phyloP scores from a whole-genome alignment of 2,329 filamentous ascomycete genomes.

The Parastagonospora nodorum region DNA sequence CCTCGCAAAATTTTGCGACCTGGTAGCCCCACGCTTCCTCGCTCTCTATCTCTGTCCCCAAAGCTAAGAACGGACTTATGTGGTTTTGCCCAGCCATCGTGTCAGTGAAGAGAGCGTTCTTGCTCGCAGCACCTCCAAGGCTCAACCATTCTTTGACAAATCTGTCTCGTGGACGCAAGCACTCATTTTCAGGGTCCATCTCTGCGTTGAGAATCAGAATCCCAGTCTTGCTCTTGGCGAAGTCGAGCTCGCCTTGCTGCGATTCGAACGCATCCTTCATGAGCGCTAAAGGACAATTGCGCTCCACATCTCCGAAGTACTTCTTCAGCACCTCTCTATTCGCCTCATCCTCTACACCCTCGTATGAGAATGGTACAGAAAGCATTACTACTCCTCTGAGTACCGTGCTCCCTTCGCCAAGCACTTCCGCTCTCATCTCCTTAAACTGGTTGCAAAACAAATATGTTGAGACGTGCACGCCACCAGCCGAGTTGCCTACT shows the following conservation, averaged over 20 bases:
- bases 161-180: background rate
- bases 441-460: background rate
- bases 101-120: too few species aligned
- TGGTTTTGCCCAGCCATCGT: too few species aligned
- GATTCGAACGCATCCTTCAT: background rate
- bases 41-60: too few species aligned
- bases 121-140: background rate
- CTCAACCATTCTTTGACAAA: background rate
- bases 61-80: too few species aligned
- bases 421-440: background rate
- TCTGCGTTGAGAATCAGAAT: background rate
- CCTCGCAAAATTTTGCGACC: too few species aligned
- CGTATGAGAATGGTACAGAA: background rate
- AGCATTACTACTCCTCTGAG: background rate
- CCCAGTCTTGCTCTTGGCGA: background rate
- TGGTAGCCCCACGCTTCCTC: too few species aligned
- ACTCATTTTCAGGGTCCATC: background rate
- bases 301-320: background rate
- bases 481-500: background rate
- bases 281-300: background rate
- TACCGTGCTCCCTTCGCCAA: background rate
- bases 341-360: background rate
- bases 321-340: background rate
- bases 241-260: background rate
- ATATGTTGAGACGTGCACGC: background rate